Conservation (phyloP, 805 yeast genomes). For the Candida schatavii region DNA sequence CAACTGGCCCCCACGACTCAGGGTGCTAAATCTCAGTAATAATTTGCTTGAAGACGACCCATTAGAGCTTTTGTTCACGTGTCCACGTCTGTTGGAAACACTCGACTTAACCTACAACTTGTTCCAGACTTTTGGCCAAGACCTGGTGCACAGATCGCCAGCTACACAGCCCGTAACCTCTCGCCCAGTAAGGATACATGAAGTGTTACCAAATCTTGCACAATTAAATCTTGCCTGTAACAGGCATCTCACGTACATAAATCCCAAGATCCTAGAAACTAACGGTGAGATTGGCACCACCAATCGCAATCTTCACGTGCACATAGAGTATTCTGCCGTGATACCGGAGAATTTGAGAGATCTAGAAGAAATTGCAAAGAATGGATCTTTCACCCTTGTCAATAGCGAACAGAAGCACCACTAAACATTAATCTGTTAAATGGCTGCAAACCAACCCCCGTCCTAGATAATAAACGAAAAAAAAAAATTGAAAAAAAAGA, state of each 20-base stretch:
- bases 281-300: not conserved
- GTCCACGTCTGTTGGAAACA: constrained; percentile 26
- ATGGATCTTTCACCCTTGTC: not conserved
- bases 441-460: too few species aligned
- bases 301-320: not conserved
- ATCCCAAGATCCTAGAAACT: constrained; percentile 13
- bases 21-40: constrained; percentile 20
- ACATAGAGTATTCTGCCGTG: not conserved
- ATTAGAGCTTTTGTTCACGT: constrained; percentile 14
- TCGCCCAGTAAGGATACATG: too few species aligned
- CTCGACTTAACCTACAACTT: constrained; percentile 23
- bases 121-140: constrained; percentile 10
- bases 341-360: not conserved
- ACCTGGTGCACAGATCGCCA: not conserved
- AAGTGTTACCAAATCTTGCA: constrained; percentile 19
- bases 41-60: constrained; percentile 23
- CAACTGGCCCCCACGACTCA: constrained; percentile 24
- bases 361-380: not conserved
- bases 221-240: constrained; percentile 17
- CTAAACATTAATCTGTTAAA: too few species aligned
- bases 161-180: too few species aligned
- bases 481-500: too few species aligned
- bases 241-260: constrained; percentile 10
- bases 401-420: too few species aligned
- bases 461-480: too few species aligned